Evolutionary conservation across 768 basidiomycete species (phyloP).

Genomic region (Podaxis sp.): DNA sequence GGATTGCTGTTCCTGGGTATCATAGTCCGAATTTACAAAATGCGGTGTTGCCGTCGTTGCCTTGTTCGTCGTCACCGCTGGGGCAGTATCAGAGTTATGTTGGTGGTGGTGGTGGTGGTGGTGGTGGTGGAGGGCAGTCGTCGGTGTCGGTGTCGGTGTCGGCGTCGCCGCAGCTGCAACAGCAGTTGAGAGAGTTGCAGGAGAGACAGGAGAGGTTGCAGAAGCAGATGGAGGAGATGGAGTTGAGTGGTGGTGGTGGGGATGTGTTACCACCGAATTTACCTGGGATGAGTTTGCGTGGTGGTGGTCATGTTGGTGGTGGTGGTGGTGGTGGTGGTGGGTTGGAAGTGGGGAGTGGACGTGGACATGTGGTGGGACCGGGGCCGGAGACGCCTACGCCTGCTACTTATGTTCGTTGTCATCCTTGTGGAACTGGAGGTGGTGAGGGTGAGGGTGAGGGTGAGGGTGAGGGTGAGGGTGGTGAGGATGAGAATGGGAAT

Average conservation of each 20-base stretch:
- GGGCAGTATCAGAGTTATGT: not conserved
- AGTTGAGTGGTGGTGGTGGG: not conserved
- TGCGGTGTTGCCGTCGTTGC: not conserved
- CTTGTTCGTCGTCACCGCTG: not conserved
- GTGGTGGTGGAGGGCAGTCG: not conserved
- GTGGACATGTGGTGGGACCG: constrained; percentile 19
- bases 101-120: not conserved
- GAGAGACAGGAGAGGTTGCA: not conserved
- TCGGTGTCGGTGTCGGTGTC: too few relatives aligned
- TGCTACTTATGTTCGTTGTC: constrained; percentile 17
- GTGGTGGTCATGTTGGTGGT: constrained; percentile 11
- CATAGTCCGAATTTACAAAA: not conserved
- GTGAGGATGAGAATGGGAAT: not conserved
- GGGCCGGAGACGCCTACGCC: constrained; percentile 39
- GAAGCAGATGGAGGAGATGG: not conserved
- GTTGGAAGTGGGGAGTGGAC: constrained; percentile 6
- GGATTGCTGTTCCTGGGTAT: constrained; percentile 8
- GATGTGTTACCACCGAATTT: constrained; percentile 35
- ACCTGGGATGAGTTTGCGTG: constrained; percentile 34
- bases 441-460: not conserved
- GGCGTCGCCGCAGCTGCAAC: constrained; percentile 20
- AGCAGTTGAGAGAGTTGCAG: constrained; percentile 21
- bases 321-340: not conserved
- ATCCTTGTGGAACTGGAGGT: not conserved
- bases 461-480: not conserved